These are phyloP conservation scores for Strobilomyces confusus DNA, from an alignment of 768 basidiomycete genomes.

Conservation along the genomic window DNA sequence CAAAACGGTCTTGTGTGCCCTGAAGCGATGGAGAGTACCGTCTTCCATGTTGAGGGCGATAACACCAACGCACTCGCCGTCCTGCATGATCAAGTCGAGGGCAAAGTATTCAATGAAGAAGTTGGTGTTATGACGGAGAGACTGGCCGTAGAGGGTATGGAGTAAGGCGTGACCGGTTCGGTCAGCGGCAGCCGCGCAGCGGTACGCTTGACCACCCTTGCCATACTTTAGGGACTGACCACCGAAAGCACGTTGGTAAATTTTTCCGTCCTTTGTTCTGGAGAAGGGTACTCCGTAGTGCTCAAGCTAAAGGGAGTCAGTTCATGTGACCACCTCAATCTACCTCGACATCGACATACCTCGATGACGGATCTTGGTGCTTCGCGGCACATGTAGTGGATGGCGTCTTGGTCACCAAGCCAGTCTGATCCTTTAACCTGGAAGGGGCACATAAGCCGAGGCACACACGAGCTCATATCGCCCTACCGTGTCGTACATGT, in stretches of 20 bases:
- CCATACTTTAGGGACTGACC: slow-evolving; percentile 96
- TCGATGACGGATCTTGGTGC: slow-evolving; percentile 93
- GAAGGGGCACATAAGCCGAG: slow-evolving; percentile 14
- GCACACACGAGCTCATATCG: not conserved
- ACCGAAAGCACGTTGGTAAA: slow-evolving; percentile 99
- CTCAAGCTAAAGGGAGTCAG: slow-evolving; percentile 63
- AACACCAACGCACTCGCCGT: slow-evolving; percentile 98
- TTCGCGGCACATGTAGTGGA: slow-evolving; percentile 99
- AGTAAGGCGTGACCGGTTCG: slow-evolving; percentile 98
- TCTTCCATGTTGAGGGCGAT: slow-evolving; percentile 99
- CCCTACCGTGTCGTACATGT: slow-evolving; percentile 93
- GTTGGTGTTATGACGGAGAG: slow-evolving; percentile 97
- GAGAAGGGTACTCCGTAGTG: slow-evolving; percentile 99
- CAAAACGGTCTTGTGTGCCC: slow-evolving; percentile 95
- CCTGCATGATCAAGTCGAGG: slow-evolving; percentile 98
- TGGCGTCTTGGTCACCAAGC: slow-evolving; percentile 99
- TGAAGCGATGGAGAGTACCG: slow-evolving; percentile 97
- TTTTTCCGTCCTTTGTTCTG: slow-evolving; percentile 96
- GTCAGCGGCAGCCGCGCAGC: slow-evolving; percentile 97
- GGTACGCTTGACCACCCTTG: slow-evolving; percentile 98
- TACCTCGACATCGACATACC: slow-evolving; percentile 48
- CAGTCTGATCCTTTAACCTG: slow-evolving; percentile 99
- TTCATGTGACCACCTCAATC: not conserved
- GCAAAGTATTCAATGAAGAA: slow-evolving; percentile 99
- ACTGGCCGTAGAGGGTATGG: slow-evolving; percentile 99